Conservation (phyloP, 2,329 filamentous ascomycete species). For the Trichoderma sp. region DNA sequence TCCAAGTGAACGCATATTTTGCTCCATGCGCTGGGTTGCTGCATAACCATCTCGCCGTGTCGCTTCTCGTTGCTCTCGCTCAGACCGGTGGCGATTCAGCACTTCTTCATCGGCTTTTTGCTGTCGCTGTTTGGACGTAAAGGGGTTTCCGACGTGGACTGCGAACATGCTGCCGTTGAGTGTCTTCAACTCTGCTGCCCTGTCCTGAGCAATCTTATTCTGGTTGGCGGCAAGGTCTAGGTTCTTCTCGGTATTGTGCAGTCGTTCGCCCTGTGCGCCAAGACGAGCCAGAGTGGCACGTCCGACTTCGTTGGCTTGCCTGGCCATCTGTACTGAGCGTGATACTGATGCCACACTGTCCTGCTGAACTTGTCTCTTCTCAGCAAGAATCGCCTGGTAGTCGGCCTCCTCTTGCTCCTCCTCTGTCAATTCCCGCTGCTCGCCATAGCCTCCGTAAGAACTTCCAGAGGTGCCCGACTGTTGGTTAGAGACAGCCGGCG, state of each 20-base stretch:
- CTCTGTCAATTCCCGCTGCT: conserved; percentile 74
- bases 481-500: conserved; percentile 24
- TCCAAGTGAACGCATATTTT: conserved; percentile 44
- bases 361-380: conserved; percentile 68
- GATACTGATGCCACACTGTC: conserved; percentile 55
- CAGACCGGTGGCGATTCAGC: conserved; percentile 64
- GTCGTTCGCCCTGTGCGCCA: conserved; percentile 73
- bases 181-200: conserved; percentile 77
- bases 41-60: conserved; percentile 53
- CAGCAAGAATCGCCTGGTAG: conserved; percentile 56
- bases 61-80: conserved; percentile 63
- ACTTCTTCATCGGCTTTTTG: conserved; percentile 65
- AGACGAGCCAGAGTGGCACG: conserved; percentile 70
- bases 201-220: conserved; percentile 73
- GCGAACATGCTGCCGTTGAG: conserved; percentile 91
- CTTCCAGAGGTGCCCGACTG: conserved; percentile 28
- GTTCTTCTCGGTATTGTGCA: conserved; percentile 80
- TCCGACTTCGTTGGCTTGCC: conserved; percentile 54
- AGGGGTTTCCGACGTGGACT: conserved; percentile 72
- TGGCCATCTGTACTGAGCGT: conserved; percentile 41
- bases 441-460: conserved; percentile 56
- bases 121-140: conserved; percentile 66
- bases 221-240: conserved; percentile 76
- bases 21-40: conserved; percentile 54
- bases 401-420: conserved; percentile 75